Percentiles rank a stretch among this genome's conserved stretches.
Evolutionary conservation across 305 asterid genomes (phyloP).

Genomic region (Fraxinus nigra): DNA sequence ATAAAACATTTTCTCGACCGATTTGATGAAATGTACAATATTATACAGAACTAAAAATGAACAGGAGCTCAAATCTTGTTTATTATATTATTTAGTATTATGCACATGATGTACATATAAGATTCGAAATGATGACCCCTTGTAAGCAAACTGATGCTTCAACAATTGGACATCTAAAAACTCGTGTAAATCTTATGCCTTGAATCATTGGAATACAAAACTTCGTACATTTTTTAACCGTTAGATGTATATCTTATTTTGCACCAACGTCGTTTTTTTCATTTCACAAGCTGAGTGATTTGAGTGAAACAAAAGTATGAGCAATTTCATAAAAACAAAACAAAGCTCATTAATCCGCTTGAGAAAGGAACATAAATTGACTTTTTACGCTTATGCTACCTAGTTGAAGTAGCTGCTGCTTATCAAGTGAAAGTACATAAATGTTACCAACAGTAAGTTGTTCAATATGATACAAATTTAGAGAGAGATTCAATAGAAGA

Average conservation of each 20-base stretch:
- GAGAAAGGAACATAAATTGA: too few relatives aligned
- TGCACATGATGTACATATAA: background rate
- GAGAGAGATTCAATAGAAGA: background rate
- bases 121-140: background rate
- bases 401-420: background rate
- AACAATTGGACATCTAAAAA: background rate
- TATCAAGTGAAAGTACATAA: background rate
- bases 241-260: background rate
- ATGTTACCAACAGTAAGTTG: background rate
- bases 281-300: background rate
- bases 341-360: background rate
- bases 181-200: background rate
- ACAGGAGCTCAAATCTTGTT: background rate
- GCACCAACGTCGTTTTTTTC: background rate
- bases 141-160: background rate
- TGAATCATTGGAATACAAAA: background rate
- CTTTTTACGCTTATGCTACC: too few relatives aligned
- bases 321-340: background rate
- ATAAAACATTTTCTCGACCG: background rate
- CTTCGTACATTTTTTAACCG: background rate
- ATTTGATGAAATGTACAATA: background rate
- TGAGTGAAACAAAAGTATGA: background rate
- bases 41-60: background rate
- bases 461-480: background rate
- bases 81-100: background rate